These are phyloP conservation scores for Vitellaria paradoxa DNA, from an alignment of 179 eudicot species.

Conservation along the genomic window DNA sequence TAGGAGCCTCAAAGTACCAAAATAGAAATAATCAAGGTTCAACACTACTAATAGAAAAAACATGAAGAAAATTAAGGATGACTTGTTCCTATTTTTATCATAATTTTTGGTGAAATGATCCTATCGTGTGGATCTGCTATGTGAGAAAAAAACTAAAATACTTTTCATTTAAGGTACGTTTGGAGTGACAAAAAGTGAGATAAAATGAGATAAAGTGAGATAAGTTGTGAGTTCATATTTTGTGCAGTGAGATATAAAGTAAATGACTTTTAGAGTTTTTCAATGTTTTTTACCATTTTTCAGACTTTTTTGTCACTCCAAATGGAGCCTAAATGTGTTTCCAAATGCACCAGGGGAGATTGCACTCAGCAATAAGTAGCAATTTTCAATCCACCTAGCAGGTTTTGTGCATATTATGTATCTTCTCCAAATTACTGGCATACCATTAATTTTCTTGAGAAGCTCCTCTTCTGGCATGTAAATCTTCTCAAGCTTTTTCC, in stretches of 20 bases:
- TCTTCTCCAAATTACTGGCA: not conserved
- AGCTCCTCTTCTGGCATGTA: slow-evolving; percentile 63
- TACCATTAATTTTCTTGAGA: slow-evolving; percentile 71
- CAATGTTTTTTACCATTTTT: no score
- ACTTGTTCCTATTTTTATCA: not conserved
- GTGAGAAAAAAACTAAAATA: not conserved
- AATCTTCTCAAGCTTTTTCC: slow-evolving; percentile 47
- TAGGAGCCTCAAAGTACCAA: not conserved
- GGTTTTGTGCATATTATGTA: not conserved
- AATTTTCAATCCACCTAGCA: not conserved
- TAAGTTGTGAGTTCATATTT: no score
- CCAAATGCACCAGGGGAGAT: not conserved
- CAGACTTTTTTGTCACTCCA: no score
- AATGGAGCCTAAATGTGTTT: not conserved
- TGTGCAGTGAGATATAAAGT: no score
- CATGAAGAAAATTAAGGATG: not conserved
- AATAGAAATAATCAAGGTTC: not conserved
- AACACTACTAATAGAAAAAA: not conserved
- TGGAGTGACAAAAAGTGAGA: no score
- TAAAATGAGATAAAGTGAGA: no score
- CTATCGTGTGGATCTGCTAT: not conserved
- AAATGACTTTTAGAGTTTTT: no score
- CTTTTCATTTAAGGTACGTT: no score
- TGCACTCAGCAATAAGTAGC: not conserved
- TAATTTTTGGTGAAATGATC: not conserved